Evolutionary conservation across 805 yeast genomes (phyloP).

Genomic region (Kregervanrija delftensis): DNA sequence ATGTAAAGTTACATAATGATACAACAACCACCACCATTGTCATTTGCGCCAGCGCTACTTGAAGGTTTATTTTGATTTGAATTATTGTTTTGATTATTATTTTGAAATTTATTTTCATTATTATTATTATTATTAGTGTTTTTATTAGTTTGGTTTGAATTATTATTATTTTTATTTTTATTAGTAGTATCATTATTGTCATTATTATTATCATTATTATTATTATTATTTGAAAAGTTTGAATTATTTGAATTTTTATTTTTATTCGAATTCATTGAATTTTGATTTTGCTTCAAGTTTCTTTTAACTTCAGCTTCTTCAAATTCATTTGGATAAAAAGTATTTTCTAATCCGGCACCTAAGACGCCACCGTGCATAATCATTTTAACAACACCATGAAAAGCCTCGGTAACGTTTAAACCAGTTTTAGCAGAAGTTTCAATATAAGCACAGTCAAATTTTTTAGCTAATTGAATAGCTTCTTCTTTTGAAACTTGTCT

Average conservation of each 20-base stretch:
- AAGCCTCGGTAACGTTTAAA: slow-evolving; percentile 55
- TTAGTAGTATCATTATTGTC: background rate
- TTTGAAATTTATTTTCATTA: background rate
- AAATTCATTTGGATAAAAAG: slow-evolving; percentile 20
- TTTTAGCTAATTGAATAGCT: slow-evolving; percentile 54
- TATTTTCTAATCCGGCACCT: slow-evolving; percentile 22
- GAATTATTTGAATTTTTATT: background rate
- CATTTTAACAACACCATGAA: slow-evolving; percentile 29
- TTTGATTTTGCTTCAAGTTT: slow-evolving; percentile 4
- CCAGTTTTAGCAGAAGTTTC: slow-evolving; percentile 94
- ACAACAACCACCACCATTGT: slow-evolving; percentile 29
- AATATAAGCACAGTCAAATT: slow-evolving; percentile 65
- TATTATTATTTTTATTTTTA: background rate
- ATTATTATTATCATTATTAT: background rate
- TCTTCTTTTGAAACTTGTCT: slow-evolving; percentile 59
- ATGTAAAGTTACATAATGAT: slow-evolving; percentile 20
- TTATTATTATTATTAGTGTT: background rate
- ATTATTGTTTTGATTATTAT: background rate
- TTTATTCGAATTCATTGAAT: background rate
- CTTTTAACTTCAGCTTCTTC: slow-evolving; percentile 17
- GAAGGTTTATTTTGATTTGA: slow-evolving; percentile 5
- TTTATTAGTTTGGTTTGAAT: background rate
- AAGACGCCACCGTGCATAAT: slow-evolving; percentile 20
- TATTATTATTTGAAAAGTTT: background rate
- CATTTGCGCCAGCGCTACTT: slow-evolving; percentile 8